Percentiles rank a stretch among this genome's conserved stretches.
Evolutionary conservation across 768 basidiomycete species (phyloP).

Genomic region (Tulasnella sp.): DNA sequence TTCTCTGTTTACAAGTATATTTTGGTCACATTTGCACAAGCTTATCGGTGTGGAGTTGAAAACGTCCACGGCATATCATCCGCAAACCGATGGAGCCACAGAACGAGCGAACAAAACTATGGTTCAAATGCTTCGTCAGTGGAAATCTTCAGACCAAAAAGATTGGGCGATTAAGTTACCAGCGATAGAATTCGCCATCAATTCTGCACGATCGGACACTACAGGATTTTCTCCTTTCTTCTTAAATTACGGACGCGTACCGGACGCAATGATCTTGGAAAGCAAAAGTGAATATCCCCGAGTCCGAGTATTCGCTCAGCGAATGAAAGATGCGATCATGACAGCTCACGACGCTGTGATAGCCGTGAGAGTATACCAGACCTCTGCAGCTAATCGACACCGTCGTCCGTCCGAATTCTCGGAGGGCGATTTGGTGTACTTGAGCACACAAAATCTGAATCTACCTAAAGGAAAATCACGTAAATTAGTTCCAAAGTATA

Average conservation of each 20-base stretch:
- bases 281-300: background rate
- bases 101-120: constrained; percentile 33
- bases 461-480: constrained; percentile 34
- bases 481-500: constrained; percentile 44
- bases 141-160: constrained; percentile 30
- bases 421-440: too few relatives aligned
- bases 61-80: constrained; percentile 35
- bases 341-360: constrained; percentile 37
- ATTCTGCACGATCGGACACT: constrained; percentile 38
- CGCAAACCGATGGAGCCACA: constrained; percentile 35
- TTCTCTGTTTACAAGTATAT: constrained; percentile 33
- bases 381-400: constrained; percentile 35
- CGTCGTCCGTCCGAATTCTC: constrained; percentile 33
- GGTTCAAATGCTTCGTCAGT: constrained; percentile 18
- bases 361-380: constrained; percentile 36
- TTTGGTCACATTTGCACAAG: constrained; percentile 33
- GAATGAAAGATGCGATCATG: constrained; percentile 35
- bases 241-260: constrained; percentile 39
- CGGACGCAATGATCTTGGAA: constrained; percentile 39
- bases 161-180: constrained; percentile 39
- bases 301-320: constrained; percentile 35
- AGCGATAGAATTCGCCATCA: constrained; percentile 44
- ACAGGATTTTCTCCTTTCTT: constrained; percentile 44
- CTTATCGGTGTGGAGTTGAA: constrained; percentile 28
- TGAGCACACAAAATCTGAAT: too few relatives aligned